phyloP scores from a whole-genome alignment of 371 early-diverging fungal genomes.

The Batkoa obscura region DNA sequence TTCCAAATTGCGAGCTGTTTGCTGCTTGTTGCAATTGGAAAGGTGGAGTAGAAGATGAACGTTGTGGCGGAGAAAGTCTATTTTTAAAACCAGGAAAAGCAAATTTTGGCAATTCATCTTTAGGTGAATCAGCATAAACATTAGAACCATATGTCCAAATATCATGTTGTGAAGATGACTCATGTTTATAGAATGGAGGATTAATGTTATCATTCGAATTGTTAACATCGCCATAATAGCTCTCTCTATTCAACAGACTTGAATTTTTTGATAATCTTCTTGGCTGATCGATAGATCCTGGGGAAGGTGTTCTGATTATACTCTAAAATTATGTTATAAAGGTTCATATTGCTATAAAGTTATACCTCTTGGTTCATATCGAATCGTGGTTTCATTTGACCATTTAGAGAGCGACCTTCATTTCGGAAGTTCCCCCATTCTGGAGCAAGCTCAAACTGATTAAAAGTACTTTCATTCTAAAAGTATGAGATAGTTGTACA shows the following conservation, averaged over 20 bases:
- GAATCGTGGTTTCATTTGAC: background rate
- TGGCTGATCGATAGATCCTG: background rate
- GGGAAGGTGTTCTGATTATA: background rate
- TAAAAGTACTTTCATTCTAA: background rate
- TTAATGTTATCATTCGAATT: background rate
- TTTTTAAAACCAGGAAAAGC: slow-evolving; percentile 16
- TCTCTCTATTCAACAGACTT: slow-evolving; percentile 6
- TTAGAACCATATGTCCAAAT: background rate
- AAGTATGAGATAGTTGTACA: too few species aligned
- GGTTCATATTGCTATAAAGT: too few species aligned
- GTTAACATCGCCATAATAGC: background rate
- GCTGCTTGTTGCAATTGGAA: slow-evolving; percentile 19
- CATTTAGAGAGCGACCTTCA: background rate
- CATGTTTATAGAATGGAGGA: background rate
- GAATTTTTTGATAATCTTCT: slow-evolving; percentile 7
- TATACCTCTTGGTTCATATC: background rate
- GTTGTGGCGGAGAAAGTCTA: slow-evolving; percentile 23
- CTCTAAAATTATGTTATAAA: background rate
- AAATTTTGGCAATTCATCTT: background rate
- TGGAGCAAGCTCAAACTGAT: background rate
- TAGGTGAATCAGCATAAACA: background rate
- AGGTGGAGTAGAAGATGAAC: slow-evolving; percentile 38
- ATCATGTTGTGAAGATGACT: background rate
- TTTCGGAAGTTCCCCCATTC: background rate
- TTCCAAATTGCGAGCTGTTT: slow-evolving; percentile 14